Base-by-base conservation (phyloP, 192 early-diverging fungal species). In the Gryganskiella cystojenkinii region DNA sequence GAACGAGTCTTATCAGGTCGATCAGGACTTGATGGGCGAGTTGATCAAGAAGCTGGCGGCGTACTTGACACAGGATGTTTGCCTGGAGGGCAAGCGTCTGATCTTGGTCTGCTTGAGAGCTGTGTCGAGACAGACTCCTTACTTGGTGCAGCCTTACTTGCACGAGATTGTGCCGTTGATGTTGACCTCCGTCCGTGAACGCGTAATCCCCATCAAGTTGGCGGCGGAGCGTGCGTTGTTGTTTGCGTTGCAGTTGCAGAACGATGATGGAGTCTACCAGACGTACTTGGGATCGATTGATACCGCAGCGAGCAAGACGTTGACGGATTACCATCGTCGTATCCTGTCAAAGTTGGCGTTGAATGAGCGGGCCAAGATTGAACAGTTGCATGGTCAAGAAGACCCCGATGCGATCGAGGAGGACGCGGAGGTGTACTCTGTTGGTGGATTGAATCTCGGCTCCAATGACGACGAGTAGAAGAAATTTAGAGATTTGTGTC, bases 171-270 rank as follows among this genome's bases (percentile, higher is more conserved):
- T 96, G 11, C 83, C 90, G 0, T 83, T 87, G 0, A 83, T 91
- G 6, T 92, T 97, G 88, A 60, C 70, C 4, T 86, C 83, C 71
- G 94, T 93, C 15, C 89, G 93, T 14, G 93, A 95, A 61, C 89
- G 95, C 47, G 90, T 86, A 20, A 87, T 93, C 43, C 89, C 94
- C 8, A 86, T 97, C 56, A 98, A 97, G 74, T 69, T 95, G 49
- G 92, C 94, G 6, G 90, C 93, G 0, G 96, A 98, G 79, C 85
- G 93, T 19, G 86, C 94, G 7, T 71, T 96, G 65, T 61, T 96
- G 28, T 88, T 93, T 57, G 56, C 89, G 15, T 64, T 98, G 35
- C 83, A 91, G 22, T 66, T 97, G 58, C 84, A 84, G 3, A 80
- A 88, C 30, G 85, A 81, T 13, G 84, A 83, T 35, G 51, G 50